Conservation (phyloP, 768 basidiomycete species). For the Leccinellum rugosiceps region DNA sequence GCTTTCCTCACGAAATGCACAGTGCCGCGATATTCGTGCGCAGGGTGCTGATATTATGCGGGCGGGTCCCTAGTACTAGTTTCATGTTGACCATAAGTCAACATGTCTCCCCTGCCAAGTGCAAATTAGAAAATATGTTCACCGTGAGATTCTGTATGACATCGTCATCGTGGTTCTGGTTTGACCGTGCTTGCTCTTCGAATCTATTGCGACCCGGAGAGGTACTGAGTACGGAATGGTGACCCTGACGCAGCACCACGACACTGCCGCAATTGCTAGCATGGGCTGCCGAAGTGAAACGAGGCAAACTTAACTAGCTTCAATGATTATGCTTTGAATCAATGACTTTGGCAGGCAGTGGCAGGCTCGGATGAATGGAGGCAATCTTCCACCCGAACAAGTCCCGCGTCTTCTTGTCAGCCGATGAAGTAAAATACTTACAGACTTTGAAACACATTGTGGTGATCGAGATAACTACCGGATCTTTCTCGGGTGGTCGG, state of each 20-base stretch:
- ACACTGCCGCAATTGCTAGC: not conserved
- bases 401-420: slow-evolving; percentile 1
- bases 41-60: not conserved
- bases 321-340: not conserved
- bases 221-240: not conserved
- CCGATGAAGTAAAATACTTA: slow-evolving; percentile 12
- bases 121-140: not conserved
- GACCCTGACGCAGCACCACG: not conserved
- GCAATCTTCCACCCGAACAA: slow-evolving; percentile 7
- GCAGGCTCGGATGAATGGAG: slow-evolving; percentile 1
- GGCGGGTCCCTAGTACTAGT: not conserved
- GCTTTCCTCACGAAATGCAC: not conserved
- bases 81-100: not conserved
- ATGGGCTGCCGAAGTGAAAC: not conserved
- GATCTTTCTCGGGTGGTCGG: not conserved
- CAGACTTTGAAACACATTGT: not conserved
- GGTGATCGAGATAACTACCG: not conserved
- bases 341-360: slow-evolving; percentile 1
- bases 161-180: not conserved
- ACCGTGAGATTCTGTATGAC: not conserved
- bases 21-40: not conserved
- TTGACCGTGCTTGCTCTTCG: not conserved
- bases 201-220: not conserved
- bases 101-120: not conserved
- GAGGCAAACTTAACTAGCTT: slow-evolving; percentile 2